Evolutionary conservation across 345 rosid genomes (phyloP), one percentile per base, ranked within the genome.

Genomic region (Arabidopsis arenosa): DNA sequence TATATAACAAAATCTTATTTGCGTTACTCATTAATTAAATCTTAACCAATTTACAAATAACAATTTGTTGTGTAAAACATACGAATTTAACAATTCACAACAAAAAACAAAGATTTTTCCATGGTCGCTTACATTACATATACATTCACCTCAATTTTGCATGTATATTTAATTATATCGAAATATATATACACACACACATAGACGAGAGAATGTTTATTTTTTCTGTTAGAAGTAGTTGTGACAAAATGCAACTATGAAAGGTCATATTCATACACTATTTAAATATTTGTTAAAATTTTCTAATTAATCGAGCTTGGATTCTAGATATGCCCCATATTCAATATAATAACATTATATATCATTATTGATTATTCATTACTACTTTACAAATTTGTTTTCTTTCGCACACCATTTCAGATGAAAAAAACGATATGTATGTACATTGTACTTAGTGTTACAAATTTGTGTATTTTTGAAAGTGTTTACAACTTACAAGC

Each of bases 211-310:
- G n/a, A 10, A 12, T 32, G 9, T 12, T 55, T 45, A 41, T 5
- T 51, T 37, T 67, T 60, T 68, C 53, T 68, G 74, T 68, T 75
- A 75, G 48, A 60, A 32, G 74, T 68, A n/a, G 69, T 75, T 75
- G 69, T 18, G 15, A 51, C 74, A 68, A 43, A 75, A 75, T 68
- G 66, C 73, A 74, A 48, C 60, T 66, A 75, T 75, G 80, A 70
- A 70, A 76, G 59, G 71, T 76, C 75, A 54, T 45, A 76, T 70
- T 76, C 71, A n/a, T n/a, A n/a, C n/a, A 2, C 26, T 62, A 45
- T 68, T 10, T 63, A 52, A 41, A 41, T 43, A 41, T 52, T 49
- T 32, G 1, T 40, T 40, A 28, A 18, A 23, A 51, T 52, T 36
- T 15, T 55, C 63, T 52, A n/a, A 76, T 35, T 71, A 62, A 45